Conservation (phyloP, 2,329 filamentous ascomycete species). For the Fusarium sp. region DNA sequence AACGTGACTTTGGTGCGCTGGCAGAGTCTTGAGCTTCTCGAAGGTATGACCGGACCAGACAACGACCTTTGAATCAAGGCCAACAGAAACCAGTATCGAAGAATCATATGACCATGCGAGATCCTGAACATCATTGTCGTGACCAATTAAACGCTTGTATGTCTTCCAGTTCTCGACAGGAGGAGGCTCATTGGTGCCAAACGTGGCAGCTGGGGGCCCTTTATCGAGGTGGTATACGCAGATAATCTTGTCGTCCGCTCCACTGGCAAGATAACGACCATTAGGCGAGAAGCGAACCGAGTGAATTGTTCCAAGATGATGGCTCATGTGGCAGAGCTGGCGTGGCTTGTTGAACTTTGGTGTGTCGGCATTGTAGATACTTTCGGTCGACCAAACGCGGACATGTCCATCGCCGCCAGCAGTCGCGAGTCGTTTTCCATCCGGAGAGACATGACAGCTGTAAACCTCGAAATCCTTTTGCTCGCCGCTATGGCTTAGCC, state of each 20-base stretch:
- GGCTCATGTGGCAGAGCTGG: slow-evolving; percentile 97
- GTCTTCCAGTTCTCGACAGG: slow-evolving; percentile 99
- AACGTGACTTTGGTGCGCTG: slow-evolving; percentile 95
- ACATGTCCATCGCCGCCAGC: slow-evolving; percentile 98
- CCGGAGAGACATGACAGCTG: slow-evolving; percentile 95
- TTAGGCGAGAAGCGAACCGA: slow-evolving; percentile 97
- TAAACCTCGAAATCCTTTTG: slow-evolving; percentile 99
- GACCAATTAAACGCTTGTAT: slow-evolving; percentile 89
- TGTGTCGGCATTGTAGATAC: slow-evolving; percentile 84
- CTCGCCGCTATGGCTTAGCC: slow-evolving; percentile 96
- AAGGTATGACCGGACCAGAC: slow-evolving; percentile 99
- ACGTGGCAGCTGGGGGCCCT: slow-evolving; percentile 81
- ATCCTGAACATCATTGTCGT: slow-evolving; percentile 99
- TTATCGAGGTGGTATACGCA: slow-evolving; percentile 94
- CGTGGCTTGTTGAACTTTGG: slow-evolving; percentile 80
- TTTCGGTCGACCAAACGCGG: slow-evolving; percentile 96
- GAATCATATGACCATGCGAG: slow-evolving; percentile 97
- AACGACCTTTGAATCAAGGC: slow-evolving; percentile 96
- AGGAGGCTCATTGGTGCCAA: slow-evolving; percentile 90
- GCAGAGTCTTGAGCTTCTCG: slow-evolving; percentile 94
- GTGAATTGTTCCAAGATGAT: slow-evolving; percentile 97
- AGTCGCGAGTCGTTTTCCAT: slow-evolving; percentile 90
- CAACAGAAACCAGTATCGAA: slow-evolving; percentile 94
- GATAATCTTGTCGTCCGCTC: slow-evolving; percentile 98
- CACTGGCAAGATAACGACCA: slow-evolving; percentile 93